Evolutionary conservation across 805 yeast species (phyloP).

Genomic region (Grigorovia jiainica): DNA sequence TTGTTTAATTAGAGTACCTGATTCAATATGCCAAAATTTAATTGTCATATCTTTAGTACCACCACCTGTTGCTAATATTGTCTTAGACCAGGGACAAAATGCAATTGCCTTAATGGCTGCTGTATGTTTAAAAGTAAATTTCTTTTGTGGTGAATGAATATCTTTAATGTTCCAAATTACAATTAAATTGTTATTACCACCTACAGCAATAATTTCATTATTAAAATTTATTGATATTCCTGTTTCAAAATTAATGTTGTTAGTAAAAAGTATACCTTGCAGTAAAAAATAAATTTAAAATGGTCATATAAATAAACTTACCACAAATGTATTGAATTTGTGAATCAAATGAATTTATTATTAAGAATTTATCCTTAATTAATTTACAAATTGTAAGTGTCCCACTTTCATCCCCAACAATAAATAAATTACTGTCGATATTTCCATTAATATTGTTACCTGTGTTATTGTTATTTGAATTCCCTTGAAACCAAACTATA

Average conservation of each 20-base stretch:
- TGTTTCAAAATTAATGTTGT: conserved; percentile 1
- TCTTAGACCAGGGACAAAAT: conserved; percentile 83
- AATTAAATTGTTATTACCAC: conserved; percentile 77
- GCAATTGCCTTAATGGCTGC: conserved; percentile 90
- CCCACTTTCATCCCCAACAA: conserved; percentile 62
- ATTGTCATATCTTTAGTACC: conserved; percentile 76
- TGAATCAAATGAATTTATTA: conserved; percentile 31
- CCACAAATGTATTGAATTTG: conserved; percentile 58
- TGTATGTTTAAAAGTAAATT: conserved; percentile 48
- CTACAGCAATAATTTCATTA: conserved; percentile 56
- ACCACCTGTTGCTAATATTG: conserved; percentile 81
- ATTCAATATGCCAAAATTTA: conserved; percentile 75
- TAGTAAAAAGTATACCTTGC: conserved; percentile 3
- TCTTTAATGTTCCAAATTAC: conserved; percentile 61
- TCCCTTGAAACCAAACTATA: neutral
- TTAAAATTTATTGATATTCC: conserved; percentile 53
- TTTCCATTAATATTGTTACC: neutral
- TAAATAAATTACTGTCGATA: conserved; percentile 26
- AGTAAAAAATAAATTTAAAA: conserved; percentile 3
- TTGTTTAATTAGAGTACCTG: conserved; percentile 61
- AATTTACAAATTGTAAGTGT: conserved; percentile 38
- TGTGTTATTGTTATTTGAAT: neutral
- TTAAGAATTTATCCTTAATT: conserved; percentile 7
- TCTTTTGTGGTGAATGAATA: conserved; percentile 33
- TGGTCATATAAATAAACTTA: conserved; percentile 6